Evolutionary conservation across 768 basidiomycete species (phyloP).

Genomic region (Russula dissimulans): DNA sequence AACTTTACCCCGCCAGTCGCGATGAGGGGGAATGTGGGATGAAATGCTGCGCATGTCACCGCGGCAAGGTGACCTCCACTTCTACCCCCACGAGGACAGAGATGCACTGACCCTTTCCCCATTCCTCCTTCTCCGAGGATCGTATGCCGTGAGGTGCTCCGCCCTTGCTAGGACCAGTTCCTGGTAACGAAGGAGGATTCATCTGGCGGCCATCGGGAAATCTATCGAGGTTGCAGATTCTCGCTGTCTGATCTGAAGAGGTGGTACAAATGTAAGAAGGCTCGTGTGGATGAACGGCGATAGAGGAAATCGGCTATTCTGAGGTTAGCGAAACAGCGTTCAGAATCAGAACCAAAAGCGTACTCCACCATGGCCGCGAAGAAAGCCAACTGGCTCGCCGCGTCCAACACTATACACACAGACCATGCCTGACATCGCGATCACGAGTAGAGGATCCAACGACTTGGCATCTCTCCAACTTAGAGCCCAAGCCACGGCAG

Average conservation of each 20-base stretch:
- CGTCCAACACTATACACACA: constrained; percentile 44
- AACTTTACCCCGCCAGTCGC: constrained; percentile 67
- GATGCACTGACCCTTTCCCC: constrained; percentile 49
- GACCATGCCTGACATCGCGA: constrained; percentile 44
- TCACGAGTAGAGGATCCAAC: constrained; percentile 50
- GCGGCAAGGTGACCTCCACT: constrained; percentile 68
- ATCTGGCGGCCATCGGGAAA: constrained; percentile 25
- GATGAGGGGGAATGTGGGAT: constrained; percentile 51
- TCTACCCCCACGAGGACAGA: constrained; percentile 53
- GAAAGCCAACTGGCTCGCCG: constrained; percentile 34
- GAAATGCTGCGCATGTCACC: constrained; percentile 62
- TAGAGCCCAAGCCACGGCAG: constrained; percentile 52
- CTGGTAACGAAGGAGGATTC: constrained; percentile 57
- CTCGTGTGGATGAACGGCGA: constrained; percentile 50
- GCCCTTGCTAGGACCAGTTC: constrained; percentile 39
- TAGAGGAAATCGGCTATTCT: constrained; percentile 51
- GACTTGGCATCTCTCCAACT: constrained; percentile 28
- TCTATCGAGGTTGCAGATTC: constrained; percentile 54
- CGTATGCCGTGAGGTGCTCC: constrained; percentile 66
- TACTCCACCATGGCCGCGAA: constrained; percentile 32
- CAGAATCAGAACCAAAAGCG: not conserved
- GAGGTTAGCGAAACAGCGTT: constrained; percentile 1
- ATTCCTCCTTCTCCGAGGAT: constrained; percentile 49
- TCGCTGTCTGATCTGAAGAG: constrained; percentile 58
- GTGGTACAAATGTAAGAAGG: constrained; percentile 61